Evolutionary conservation across 75 land plant species (phyloP).

Genomic region (Pinus tabuliformis): DNA sequence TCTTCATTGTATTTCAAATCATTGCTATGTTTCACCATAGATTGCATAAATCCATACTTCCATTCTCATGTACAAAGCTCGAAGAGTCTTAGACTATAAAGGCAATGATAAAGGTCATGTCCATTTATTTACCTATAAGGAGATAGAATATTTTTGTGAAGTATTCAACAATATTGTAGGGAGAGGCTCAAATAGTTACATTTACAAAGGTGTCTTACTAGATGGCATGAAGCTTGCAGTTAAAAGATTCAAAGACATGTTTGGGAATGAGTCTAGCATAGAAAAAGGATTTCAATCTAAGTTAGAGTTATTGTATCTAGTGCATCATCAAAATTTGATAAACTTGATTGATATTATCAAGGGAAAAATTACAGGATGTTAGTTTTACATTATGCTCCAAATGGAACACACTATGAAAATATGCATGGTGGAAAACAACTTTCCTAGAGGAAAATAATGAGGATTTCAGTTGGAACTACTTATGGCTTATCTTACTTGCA

Average conservation of each 20-base stretch:
- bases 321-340: too few relatives aligned
- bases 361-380: too few relatives aligned
- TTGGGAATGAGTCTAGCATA: conserved; percentile 6
- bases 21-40: too few relatives aligned
- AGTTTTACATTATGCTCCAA: too few relatives aligned
- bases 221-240: conserved; percentile 35
- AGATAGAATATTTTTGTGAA: conserved; percentile 21
- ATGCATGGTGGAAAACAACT: conserved; percentile 25
- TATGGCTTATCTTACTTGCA: conserved; percentile 27
- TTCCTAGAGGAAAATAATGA: conserved; percentile 32
- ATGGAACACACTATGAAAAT: too few relatives aligned
- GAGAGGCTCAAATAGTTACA: conserved; percentile 5
- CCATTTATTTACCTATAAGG: conserved; percentile 15
- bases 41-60: too few relatives aligned
- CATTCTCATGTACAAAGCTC: too few relatives aligned
- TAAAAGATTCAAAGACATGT: conserved; percentile 14
- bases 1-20: too few relatives aligned
- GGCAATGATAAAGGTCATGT: not conserved
- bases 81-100: too few relatives aligned
- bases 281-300: conserved; percentile 14
- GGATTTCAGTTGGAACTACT: conserved; percentile 26
- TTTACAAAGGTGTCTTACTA: conserved; percentile 26
- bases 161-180: conserved; percentile 31
- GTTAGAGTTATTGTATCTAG: not conserved
- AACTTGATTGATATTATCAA: too few relatives aligned